phyloP scores from a whole-genome alignment of 2,329 filamentous ascomycete species.

The Verticillium isaacii region DNA sequence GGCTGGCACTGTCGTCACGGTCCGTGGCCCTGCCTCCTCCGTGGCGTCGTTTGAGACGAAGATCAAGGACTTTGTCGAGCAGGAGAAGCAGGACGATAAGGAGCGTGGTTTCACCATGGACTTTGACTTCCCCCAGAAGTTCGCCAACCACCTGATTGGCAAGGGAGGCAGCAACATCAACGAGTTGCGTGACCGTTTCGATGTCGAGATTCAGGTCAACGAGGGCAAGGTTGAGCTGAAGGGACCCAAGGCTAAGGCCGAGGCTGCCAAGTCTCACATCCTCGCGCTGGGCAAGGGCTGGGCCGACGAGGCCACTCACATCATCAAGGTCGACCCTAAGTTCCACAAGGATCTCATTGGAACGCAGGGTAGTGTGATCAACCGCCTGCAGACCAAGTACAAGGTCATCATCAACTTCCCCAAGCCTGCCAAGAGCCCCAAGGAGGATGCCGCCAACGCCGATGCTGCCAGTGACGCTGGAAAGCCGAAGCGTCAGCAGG shows the following conservation, averaged over 20 bases:
- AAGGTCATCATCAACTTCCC: constrained; percentile 96
- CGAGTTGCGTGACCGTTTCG: constrained; percentile 61
- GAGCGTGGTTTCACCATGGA: constrained; percentile 81
- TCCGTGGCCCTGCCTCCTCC: constrained; percentile 70
- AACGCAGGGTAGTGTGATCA: constrained; percentile 79
- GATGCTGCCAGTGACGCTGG: constrained; percentile 67
- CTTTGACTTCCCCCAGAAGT: constrained; percentile 95
- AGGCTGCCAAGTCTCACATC: constrained; percentile 80
- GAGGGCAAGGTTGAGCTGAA: constrained; percentile 94
- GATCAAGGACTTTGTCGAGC: constrained; percentile 73
- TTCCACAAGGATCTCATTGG: constrained; percentile 95
- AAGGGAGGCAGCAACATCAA: constrained; percentile 64
- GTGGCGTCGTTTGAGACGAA: constrained; percentile 70
- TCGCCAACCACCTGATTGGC: constrained; percentile 76
- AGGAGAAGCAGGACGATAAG: constrained; percentile 88
- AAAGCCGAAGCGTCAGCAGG: constrained; percentile 66
- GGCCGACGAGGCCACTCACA: constrained; percentile 84
- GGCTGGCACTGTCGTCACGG: constrained; percentile 57
- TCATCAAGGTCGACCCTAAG: constrained; percentile 86
- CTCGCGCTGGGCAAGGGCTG: constrained; percentile 72
- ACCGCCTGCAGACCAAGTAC: constrained; percentile 87
- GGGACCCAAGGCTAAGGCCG: constrained; percentile 91
- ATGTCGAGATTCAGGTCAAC: constrained; percentile 79
- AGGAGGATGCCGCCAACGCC: constrained; percentile 65
- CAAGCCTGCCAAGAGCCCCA: constrained; percentile 53